These are phyloP conservation scores for Neofusicoccum umdonicola DNA, from an alignment of 2,329 filamentous ascomycete genomes.

Conservation along the genomic window DNA sequence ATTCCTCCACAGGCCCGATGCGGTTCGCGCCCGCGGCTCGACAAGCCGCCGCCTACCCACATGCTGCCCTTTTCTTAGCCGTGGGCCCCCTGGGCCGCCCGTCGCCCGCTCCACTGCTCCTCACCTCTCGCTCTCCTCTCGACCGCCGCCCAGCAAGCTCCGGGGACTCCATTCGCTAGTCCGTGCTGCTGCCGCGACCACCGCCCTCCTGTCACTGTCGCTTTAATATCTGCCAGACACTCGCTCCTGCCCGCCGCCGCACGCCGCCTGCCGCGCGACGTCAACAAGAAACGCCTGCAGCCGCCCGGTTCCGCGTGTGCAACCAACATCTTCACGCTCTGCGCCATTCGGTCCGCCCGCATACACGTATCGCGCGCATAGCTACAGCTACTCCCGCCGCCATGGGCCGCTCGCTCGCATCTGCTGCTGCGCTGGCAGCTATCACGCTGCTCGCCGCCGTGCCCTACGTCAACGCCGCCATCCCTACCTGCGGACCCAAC, in stretches of 20 bases:
- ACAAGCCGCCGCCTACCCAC: neutral
- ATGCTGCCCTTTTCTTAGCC: slow-evolving; percentile 4
- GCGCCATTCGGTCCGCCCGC: neutral
- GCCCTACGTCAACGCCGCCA: slow-evolving; percentile 26
- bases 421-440: slow-evolving; percentile 17
- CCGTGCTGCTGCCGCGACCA: neutral
- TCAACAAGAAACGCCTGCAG: neutral
- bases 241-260: neutral
- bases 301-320: neutral
- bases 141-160: neutral
- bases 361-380: neutral
- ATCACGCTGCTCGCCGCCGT: slow-evolving; percentile 25
- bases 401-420: slow-evolving; percentile 15
- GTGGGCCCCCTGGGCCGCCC: neutral
- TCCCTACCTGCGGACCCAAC: slow-evolving; percentile 43
- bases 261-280: neutral
- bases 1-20: slow-evolving; percentile 9
- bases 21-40: neutral
- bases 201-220: neutral
- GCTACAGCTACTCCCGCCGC: slow-evolving; percentile 12
- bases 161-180: neutral
- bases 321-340: neutral
- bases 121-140: neutral
- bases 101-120: neutral
- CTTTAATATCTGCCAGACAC: neutral